Conservation (phyloP, 306 rosid species). For the Medicago ruthenica region DNA sequence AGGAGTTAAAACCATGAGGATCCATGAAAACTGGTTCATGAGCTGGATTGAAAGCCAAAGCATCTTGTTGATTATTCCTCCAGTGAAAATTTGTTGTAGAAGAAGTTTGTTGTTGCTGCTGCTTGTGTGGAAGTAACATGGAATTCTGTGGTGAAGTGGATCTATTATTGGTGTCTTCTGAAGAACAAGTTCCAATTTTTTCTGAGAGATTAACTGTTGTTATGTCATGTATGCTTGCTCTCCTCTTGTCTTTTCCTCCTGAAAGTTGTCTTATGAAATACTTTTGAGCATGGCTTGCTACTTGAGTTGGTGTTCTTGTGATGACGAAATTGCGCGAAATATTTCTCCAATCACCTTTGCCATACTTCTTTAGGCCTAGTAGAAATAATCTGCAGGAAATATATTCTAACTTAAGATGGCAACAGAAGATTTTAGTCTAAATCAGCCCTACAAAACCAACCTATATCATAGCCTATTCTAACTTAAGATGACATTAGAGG, state of each 20-base stretch:
- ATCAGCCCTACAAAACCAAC: background rate
- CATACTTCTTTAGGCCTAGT: conserved; percentile 82
- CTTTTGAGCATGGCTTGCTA: conserved; percentile 98
- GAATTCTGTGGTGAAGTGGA: conserved; percentile 57
- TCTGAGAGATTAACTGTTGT: conserved; percentile 85
- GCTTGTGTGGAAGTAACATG: conserved; percentile 41
- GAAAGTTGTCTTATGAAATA: conserved; percentile 89
- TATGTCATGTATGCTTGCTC: conserved; percentile 98
- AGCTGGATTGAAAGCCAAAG: conserved; percentile 53
- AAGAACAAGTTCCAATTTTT: conserved; percentile 48
- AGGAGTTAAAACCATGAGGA: conserved; percentile 63
- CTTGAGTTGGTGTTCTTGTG: conserved; percentile 91
- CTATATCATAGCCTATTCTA: background rate
- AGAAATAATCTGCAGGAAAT: conserved; percentile 70
- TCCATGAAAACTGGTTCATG: conserved; percentile 57
- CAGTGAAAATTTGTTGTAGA: conserved; percentile 62
- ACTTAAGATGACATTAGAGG: background rate
- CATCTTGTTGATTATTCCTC: conserved; percentile 65
- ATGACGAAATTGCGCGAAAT: conserved; percentile 81
- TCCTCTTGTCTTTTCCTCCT: conserved; percentile 90
- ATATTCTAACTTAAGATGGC: background rate
- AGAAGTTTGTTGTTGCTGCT: conserved; percentile 47
- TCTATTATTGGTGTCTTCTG: conserved; percentile 45
- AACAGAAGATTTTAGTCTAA: background rate
- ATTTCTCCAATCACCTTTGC: conserved; percentile 98